A percentile compares a stretch with the other conserved stretches of the same genome.
Conservation (phyloP, 768 basidiomycete genomes). For the Lactifluus piperatus region DNA sequence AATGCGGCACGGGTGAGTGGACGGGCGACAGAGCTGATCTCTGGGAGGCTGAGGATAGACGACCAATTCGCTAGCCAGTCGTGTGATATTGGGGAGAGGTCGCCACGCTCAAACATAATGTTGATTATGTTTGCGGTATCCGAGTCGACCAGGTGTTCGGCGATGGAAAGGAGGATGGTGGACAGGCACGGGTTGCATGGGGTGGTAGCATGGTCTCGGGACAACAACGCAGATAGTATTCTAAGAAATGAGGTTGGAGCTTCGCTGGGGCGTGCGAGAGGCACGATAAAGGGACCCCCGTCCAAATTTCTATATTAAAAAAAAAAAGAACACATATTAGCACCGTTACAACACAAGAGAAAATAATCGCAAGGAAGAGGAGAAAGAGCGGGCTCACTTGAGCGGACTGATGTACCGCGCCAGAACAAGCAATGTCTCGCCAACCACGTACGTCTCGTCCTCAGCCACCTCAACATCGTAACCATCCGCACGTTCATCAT, state of each 20-base stretch:
- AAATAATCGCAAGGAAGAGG: background rate
- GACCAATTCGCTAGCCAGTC: slow-evolving; percentile 67
- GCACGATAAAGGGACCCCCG: slow-evolving; percentile 38
- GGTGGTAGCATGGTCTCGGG: slow-evolving; percentile 46
- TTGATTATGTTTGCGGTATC: slow-evolving; percentile 56
- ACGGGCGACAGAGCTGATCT: slow-evolving; percentile 26
- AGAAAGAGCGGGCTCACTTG: slow-evolving; percentile 38
- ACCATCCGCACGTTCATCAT: slow-evolving; percentile 42
- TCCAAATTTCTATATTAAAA: slow-evolving; percentile 38
- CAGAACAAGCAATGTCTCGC: slow-evolving; percentile 50
- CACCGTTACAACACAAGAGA: background rate
- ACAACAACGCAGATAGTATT: slow-evolving; percentile 52
- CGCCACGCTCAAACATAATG: slow-evolving; percentile 58
- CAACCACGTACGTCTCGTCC: slow-evolving; percentile 59
- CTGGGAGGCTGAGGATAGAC: slow-evolving; percentile 41
- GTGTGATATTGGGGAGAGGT: slow-evolving; percentile 60
- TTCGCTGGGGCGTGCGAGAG: slow-evolving; percentile 44
- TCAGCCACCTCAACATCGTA: slow-evolving; percentile 54
- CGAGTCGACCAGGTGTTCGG: slow-evolving; percentile 58
- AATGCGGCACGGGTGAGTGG: slow-evolving; percentile 48
- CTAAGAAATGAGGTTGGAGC: slow-evolving; percentile 55
- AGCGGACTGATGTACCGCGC: slow-evolving; percentile 48
- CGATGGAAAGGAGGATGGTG: slow-evolving; percentile 52
- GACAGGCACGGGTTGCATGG: slow-evolving; percentile 55
- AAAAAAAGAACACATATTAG: background rate